Conservation (phyloP, 805 yeast species). For the Saccharomycopsis selenospora region DNA sequence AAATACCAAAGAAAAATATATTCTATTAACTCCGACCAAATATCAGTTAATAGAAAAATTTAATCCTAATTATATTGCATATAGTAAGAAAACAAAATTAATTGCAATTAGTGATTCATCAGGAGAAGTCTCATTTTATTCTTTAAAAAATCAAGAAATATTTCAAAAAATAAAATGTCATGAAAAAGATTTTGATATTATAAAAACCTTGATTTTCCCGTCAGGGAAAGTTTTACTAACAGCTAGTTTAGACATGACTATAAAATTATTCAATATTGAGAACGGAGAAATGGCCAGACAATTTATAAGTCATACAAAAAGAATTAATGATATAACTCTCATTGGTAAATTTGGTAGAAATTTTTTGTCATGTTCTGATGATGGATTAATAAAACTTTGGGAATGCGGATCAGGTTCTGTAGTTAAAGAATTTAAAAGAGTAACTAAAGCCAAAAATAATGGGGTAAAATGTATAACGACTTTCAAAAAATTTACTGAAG, state of each 20-base stretch:
- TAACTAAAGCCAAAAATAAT: slow-evolving; percentile 28
- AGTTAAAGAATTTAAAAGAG: slow-evolving; percentile 36
- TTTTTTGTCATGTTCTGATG: slow-evolving; percentile 46
- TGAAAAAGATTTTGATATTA: slow-evolving; percentile 30
- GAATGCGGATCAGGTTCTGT: slow-evolving; percentile 54
- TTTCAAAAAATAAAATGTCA: slow-evolving; percentile 7
- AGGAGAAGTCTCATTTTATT: slow-evolving; percentile 5
- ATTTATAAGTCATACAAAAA: slow-evolving; percentile 41
- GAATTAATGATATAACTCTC: slow-evolving; percentile 39
- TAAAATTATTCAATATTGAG: slow-evolving; percentile 53
- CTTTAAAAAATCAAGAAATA: background rate
- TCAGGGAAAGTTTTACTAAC: slow-evolving; percentile 55
- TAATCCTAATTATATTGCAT: slow-evolving; percentile 2
- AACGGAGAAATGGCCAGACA: slow-evolving; percentile 45
- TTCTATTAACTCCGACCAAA: background rate
- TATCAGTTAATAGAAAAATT: background rate
- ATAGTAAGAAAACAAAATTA: background rate
- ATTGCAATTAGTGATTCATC: slow-evolving; percentile 2
- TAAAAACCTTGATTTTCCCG: slow-evolving; percentile 47
- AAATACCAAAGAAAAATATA: background rate
- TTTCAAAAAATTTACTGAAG: slow-evolving; percentile 4
- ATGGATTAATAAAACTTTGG: slow-evolving; percentile 58
- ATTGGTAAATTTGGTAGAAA: slow-evolving; percentile 64
- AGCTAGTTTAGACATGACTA: slow-evolving; percentile 49
- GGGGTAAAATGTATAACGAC: slow-evolving; percentile 28